Evolutionary conservation across 2,329 filamentous ascomycete genomes (phyloP).

Genomic region (Saccharata proteae): DNA sequence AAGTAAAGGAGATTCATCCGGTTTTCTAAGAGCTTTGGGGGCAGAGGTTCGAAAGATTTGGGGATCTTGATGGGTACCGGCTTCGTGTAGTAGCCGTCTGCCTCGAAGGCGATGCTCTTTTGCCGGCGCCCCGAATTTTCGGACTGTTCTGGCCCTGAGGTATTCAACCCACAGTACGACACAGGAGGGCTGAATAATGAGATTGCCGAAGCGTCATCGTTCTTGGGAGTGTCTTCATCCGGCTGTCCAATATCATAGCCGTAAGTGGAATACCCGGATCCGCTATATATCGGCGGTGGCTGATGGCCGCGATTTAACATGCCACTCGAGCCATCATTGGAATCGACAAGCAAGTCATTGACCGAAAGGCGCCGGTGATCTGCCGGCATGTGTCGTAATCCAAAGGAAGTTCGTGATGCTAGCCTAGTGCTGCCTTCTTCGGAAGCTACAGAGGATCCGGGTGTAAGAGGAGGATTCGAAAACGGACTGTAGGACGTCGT

Average conservation of each 20-base stretch:
- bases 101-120: slow-evolving; percentile 42
- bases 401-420: slow-evolving; percentile 13
- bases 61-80: slow-evolving; percentile 55
- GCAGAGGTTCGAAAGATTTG: slow-evolving; percentile 44
- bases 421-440: slow-evolving; percentile 18
- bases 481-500: slow-evolving; percentile 29
- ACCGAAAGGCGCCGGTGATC: slow-evolving; percentile 50
- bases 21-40: slow-evolving; percentile 50
- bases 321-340: slow-evolving; percentile 7
- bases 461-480: slow-evolving; percentile 34
- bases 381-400: slow-evolving; percentile 21
- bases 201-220: slow-evolving; percentile 59
- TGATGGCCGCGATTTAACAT: slow-evolving; percentile 2
- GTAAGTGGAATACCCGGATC: slow-evolving; percentile 35
- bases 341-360: slow-evolving; percentile 42
- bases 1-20: slow-evolving; percentile 72
- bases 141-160: slow-evolving; percentile 16
- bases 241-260: slow-evolving; percentile 59
- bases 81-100: slow-evolving; percentile 56
- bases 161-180: slow-evolving; percentile 20
- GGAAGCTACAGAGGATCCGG: slow-evolving; percentile 25
- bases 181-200: slow-evolving; percentile 25
- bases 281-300: slow-evolving; percentile 10
- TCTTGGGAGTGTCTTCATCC: slow-evolving; percentile 58
- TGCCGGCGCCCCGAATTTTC: slow-evolving; percentile 26